phyloP scores from a whole-genome alignment of 1,284 basidiomycete genomes.

The Trichosporon ovoides region DNA sequence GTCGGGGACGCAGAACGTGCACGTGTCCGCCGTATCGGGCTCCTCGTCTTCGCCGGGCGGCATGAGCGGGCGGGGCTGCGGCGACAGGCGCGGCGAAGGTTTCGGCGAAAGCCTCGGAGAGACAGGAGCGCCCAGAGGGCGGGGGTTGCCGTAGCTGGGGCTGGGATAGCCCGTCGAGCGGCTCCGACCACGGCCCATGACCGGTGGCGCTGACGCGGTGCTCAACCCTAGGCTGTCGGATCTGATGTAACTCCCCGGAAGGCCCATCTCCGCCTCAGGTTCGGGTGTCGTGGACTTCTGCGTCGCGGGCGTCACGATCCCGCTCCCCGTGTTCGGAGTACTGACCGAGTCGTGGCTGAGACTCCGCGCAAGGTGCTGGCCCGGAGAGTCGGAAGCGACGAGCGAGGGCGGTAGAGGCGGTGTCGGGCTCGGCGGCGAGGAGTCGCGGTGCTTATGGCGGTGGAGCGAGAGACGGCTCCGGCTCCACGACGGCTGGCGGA shows the following conservation, averaged over 20 bases:
- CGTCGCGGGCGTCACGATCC: background rate
- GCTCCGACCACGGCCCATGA: no score
- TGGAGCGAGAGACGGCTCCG: background rate
- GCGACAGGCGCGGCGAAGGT: background rate
- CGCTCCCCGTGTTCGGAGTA: background rate
- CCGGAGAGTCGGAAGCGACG: background rate
- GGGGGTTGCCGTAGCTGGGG: background rate
- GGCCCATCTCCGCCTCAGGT: background rate
- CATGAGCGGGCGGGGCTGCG: background rate
- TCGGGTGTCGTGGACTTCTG: background rate
- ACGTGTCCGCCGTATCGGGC: slow-evolving; percentile 2
- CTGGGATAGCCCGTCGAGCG: background rate
- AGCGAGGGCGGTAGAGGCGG: background rate
- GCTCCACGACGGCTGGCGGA: background rate
- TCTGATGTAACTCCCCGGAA: no score
- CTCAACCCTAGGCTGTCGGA: no score
- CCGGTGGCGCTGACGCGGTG: no score
- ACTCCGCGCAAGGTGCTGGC: background rate
- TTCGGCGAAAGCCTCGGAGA: background rate
- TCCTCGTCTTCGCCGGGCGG: background rate
- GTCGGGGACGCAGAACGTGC: background rate
- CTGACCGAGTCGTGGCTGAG: background rate
- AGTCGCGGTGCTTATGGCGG: background rate
- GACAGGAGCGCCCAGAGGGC: background rate
- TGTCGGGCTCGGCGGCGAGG: background rate